A percentile compares a stretch with the other conserved stretches of the same genome.
These are phyloP conservation scores for Fusarium pseudonygamai DNA, from an alignment of 2,329 filamentous ascomycete genomes.

Conservation along the genomic window DNA sequence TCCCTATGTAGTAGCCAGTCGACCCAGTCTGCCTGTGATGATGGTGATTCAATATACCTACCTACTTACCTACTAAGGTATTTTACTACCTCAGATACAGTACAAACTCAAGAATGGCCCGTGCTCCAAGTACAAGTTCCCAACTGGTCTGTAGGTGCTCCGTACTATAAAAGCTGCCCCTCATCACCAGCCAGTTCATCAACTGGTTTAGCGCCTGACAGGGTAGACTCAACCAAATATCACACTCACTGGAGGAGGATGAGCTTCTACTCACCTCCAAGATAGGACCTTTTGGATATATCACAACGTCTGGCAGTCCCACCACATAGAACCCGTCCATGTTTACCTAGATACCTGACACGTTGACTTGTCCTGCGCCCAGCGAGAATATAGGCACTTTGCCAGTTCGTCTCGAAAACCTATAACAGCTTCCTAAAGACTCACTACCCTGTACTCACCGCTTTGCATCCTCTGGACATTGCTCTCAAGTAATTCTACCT, in stretches of 20 bases:
- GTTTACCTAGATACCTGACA: background rate
- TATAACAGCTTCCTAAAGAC: background rate
- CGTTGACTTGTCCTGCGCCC: background rate
- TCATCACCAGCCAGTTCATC: conserved; percentile 20
- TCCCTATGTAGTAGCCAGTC: background rate
- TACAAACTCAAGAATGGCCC: conserved; percentile 4
- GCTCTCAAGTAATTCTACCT: conserved; percentile 42
- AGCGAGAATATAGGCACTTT: background rate
- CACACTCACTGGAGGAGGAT: background rate
- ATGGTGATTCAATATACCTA: conserved; percentile 1
- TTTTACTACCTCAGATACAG: too few species aligned
- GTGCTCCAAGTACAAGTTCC: conserved; percentile 5
- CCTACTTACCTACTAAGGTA: background rate
- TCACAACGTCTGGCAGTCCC: background rate
- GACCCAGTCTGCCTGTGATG: background rate
- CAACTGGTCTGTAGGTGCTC: background rate
- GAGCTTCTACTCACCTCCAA: conserved; percentile 1
- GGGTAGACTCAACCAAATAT: conserved; percentile 20
- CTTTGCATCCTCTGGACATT: conserved; percentile 21
- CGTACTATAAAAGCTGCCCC: conserved; percentile 9
- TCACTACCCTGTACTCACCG: conserved; percentile 37
- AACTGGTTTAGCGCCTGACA: conserved; percentile 18
- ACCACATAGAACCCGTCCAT: background rate
- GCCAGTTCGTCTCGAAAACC: background rate
- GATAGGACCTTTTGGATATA: background rate